These are phyloP conservation scores for Fomitiporia mediterranea DNA, from an alignment of 1,284 basidiomycete genomes.

Conservation along the genomic window DNA sequence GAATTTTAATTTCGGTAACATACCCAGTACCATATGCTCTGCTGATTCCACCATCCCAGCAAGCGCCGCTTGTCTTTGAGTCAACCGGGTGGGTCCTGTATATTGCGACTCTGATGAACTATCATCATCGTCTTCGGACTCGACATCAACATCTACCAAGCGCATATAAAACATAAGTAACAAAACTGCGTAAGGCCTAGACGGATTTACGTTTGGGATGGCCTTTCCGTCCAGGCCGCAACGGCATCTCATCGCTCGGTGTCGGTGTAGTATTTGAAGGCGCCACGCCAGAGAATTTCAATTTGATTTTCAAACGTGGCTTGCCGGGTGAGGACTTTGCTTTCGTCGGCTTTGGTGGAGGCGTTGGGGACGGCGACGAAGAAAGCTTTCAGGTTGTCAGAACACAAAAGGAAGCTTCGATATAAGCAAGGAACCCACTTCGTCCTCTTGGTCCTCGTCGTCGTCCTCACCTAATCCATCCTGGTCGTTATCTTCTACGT, in stretches of 20 bases:
- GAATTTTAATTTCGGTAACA: conserved; percentile 22
- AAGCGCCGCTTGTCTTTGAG: conserved; percentile 68
- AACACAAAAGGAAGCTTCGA: not conserved
- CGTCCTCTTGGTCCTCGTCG: conserved; percentile 29
- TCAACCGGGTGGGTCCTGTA: conserved; percentile 42
- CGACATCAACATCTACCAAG: conserved; percentile 52
- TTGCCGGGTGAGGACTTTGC: conserved; percentile 24
- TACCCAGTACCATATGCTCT: conserved; percentile 55
- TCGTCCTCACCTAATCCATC: conserved; percentile 31
- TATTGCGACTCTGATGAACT: conserved; percentile 31
- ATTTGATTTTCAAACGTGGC: conserved; percentile 57
- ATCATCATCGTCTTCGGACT: conserved; percentile 41
- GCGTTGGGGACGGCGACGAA: conserved; percentile 10
- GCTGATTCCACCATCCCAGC: conserved; percentile 60
- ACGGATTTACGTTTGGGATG: conserved; percentile 23
- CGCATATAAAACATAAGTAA: conserved; percentile 13
- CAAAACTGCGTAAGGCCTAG: not conserved
- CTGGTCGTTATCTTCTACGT: conserved; percentile 25
- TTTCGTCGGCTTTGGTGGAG: conserved; percentile 13
- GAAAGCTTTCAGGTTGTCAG: conserved; percentile 6
- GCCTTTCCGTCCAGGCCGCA: conserved; percentile 25
- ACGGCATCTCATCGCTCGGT: conserved; percentile 30
- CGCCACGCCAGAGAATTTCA: conserved; percentile 50
- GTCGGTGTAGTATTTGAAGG: conserved; percentile 37
- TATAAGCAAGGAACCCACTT: conserved; percentile 17